Conservation (phyloP, 192 early-diverging fungal genomes). For the Piromyces sp. region DNA sequence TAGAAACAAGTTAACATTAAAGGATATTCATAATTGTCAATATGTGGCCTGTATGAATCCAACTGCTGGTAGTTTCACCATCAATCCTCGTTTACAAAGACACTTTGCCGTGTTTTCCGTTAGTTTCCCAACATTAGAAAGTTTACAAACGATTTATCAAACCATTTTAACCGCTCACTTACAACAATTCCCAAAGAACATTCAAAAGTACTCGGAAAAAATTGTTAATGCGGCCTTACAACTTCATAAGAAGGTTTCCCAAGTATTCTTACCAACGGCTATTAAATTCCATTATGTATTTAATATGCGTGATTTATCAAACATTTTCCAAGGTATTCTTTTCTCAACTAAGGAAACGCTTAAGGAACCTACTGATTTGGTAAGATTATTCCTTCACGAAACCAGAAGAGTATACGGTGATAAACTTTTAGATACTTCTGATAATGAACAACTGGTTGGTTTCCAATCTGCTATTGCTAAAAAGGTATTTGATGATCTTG, state of each 20-base stretch:
- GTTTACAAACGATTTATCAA: slow-evolving; percentile 34
- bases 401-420: slow-evolving; percentile 37
- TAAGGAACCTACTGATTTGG: slow-evolving; percentile 32
- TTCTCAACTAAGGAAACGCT: slow-evolving; percentile 40
- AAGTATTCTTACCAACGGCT: slow-evolving; percentile 36
- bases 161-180: slow-evolving; percentile 35
- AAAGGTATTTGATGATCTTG: slow-evolving; percentile 43
- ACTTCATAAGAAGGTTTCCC: slow-evolving; percentile 37
- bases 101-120: slow-evolving; percentile 46
- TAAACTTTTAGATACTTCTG: slow-evolving; percentile 32
- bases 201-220: slow-evolving; percentile 34
- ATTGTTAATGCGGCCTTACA: slow-evolving; percentile 26
- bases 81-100: slow-evolving; percentile 29
- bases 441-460: slow-evolving; percentile 23
- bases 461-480: slow-evolving; percentile 36
- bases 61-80: slow-evolving; percentile 43
- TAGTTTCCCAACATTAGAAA: slow-evolving; percentile 40
- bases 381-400: slow-evolving; percentile 38
- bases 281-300: slow-evolving; percentile 53
- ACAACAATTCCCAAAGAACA: slow-evolving; percentile 28
- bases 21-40: slow-evolving; percentile 53
- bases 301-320: slow-evolving; percentile 38
- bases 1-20: slow-evolving; percentile 37
- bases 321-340: slow-evolving; percentile 45
- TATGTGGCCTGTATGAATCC: slow-evolving; percentile 52